Evolutionary conservation across 768 basidiomycete species (phyloP), one percentile per base, ranked within the genome.

Genomic region (Rhodotorula graminis): DNA sequence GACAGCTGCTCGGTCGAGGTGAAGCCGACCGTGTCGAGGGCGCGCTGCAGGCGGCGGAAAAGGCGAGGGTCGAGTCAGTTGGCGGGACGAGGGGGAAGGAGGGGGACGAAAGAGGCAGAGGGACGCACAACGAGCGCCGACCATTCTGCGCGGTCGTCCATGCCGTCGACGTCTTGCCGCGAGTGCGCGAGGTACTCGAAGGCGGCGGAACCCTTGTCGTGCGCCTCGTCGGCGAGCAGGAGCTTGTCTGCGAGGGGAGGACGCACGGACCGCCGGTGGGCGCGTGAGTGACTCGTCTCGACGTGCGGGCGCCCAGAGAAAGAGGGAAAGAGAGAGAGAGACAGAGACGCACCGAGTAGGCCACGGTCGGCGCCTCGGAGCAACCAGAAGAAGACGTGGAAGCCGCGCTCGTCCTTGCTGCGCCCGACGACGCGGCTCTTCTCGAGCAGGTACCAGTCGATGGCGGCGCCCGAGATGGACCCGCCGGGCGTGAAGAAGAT

Each of bases 381-480:
- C 42, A 98, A 78, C 82, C 97, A 93, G 81, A 98, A 99, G 81
- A 99, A 98, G 4, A 98, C 91, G 80, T 98, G 96, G 79, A 98
- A 99, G 79, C 87, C 90, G 47, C 96, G 85, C 82, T 99, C 96
- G 0, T 90, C 91, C 70, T 89, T 88, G 73, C 88, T 91, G 65
- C 96, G 84, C 53, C 87, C 87, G 15, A 95, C 92, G 5, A 99
- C 95, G 74, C 96, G 84, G 79, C 92, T 94, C 85, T 99, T 99
- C 84, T 99, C 96, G 68, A 99, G 83, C 44, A 99, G 84, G 80
- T 99, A 99, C 96, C 96, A 98, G 80, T 99, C 94, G 71, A 98
- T 93, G 79, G 93, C 97, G 37, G 96, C 96, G 1, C 96, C 96
- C 1, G 93, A 90, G 69, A 99, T 99, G 75, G 92, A 92, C 4